phyloP scores from a whole-genome alignment of 2,329 filamentous ascomycete species.

The Alternaria solani region DNA sequence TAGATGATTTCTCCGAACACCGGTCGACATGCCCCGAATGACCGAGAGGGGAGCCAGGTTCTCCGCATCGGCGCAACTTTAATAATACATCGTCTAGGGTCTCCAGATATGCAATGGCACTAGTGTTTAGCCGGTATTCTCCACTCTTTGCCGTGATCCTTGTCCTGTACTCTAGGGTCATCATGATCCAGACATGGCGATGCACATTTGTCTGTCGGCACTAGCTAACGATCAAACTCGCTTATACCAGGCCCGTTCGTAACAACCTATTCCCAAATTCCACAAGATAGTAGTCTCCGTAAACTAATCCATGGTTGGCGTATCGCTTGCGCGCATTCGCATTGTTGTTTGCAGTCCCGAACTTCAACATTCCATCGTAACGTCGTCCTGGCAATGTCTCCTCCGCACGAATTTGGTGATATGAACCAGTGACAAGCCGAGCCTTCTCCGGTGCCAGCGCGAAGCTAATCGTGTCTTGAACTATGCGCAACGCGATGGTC shows the following conservation, averaged over 20 bases:
- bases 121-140: not conserved
- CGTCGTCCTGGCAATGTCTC: conserved; percentile 32
- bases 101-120: not conserved
- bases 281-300: conserved; percentile 58
- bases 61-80: not conserved
- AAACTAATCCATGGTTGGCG: conserved; percentile 56
- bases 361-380: conserved; percentile 55
- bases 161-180: not conserved
- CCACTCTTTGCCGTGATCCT: not conserved
- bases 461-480: conserved; percentile 32
- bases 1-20: not conserved
- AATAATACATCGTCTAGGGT: not conserved
- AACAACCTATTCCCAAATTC: conserved; percentile 55
- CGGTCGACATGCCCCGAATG: not conserved
- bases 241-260: conserved; percentile 27
- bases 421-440: conserved; percentile 19
- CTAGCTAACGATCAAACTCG: not conserved
- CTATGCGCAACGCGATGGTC: conserved; percentile 24
- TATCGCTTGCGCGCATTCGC: conserved; percentile 52
- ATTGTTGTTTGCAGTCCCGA: conserved; percentile 57
- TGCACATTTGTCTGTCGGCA: not conserved
- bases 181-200: not conserved
- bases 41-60: not conserved
- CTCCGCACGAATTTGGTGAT: conserved; percentile 22
- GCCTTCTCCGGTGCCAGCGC: conserved; percentile 37